Base-by-base conservation (phyloP, 768 basidiomycete genomes). In the Austroboletus festivus region DNA sequence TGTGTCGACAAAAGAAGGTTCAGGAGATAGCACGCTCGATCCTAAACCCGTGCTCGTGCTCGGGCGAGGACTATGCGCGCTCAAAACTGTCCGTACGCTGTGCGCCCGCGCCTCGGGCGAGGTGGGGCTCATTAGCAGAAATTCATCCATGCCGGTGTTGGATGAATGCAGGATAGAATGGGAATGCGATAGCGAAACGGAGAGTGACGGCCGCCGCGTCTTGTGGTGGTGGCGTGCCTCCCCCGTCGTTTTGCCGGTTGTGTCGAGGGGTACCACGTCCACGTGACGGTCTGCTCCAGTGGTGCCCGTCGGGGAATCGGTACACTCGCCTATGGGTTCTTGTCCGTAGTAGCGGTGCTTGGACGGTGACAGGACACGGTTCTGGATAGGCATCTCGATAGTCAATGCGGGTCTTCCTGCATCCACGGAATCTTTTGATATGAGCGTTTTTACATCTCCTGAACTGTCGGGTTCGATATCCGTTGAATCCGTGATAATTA, bases 261-360 rank as follows among this genome's bases (percentile, higher is more conserved):
- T 33, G 4, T 33, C 31, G 31, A 13, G 13, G 31, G 31, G 13
- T 4, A 10, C 10, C 31, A 6, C 31, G 13, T 33, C 10, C n/a
- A n/a, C n/a, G 31, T 33, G 31, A 13, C 13, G 5, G 31, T 28
- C 28, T 28, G 12, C 33, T 38, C 21, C n/a, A 40, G 38, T 11
- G 3, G 8, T 19, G n/a, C 20, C 20, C 3, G 46, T 30, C 1
- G 48, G 45, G 15, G 41, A 13, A 4, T 50, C 48, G 15, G 18
- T 21, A 1, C 2, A 37, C 9, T 52, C 58, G 33, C 13, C 26
- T 16, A 48, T 10, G 9, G 46, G 42, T 42, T 52, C 39, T 13
- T 55, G 50, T 1, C 59, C 59, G 7, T 60, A 60, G 42, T 60
- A 55, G 4, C 59, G 59, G 10, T 60, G 47, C 8, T 18, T 55